Evolutionary conservation across 148 eudicot species (phyloP), one percentile per base, ranked within the genome.

Genomic region (Heliamphora exappendiculata): DNA sequence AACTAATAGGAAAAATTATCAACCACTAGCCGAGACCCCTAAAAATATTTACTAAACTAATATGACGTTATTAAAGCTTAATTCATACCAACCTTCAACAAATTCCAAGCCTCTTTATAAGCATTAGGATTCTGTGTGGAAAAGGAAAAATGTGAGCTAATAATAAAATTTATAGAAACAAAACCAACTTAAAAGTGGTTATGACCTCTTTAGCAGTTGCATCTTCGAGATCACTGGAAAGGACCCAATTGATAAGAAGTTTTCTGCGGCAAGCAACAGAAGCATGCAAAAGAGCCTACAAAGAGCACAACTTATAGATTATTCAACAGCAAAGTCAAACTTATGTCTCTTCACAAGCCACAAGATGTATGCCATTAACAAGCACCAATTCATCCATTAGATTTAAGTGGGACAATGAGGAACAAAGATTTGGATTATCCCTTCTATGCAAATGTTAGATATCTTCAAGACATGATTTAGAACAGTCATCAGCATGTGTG

Each of bases 221-320:
- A 70, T 89, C 93, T 86, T 96, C 99, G 64, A 96, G 99, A 81
- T 96, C 98, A 84, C 89, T 84, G n/a, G 99, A 88, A 17, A 94
- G 84, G 67, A 96, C 97, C 97, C 94, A 93, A 76, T 91, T 93
- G 26, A 96, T 77, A 69, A 82, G 74, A 66, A 91, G 86, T 78
- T 90, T 96, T 77, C 89, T 85, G 54, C 42, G 78, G 75, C 94
- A 89, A 70, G 90, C 86, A 82, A 96, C 97, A 80, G 98, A 88
- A 62, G 99, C 99, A 79, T 96, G 98, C 85, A 91, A 70, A 85
- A 93, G 92, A 77, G 98, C 98, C 98, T 93, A 82, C 81, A 82
- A 39, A 75, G 20, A 78, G 69, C 68, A 67, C 2, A 59, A 29
- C 19, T 70, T 42, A 20, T 60, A 64, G 44, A 13, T 71, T 42